Base-by-base conservation (phyloP, 176 grass and related monocot genomes). In the Elaeis guineensis region DNA sequence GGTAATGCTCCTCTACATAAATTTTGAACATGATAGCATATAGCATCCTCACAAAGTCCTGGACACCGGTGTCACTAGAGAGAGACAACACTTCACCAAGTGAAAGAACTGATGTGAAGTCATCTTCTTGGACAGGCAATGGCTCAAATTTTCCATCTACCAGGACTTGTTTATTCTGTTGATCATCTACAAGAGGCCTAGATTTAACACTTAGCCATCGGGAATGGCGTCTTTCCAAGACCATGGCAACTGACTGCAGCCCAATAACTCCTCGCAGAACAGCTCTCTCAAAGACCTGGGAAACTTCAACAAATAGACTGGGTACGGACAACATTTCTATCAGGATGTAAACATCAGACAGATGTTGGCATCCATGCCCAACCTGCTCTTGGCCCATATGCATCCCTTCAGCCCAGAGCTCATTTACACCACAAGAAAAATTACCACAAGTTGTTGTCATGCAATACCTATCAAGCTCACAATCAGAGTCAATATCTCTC, bases 11-110 rank as follows among this genome's bases (percentile, higher is more conserved):
- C 48, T 97, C 87, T 8, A 65, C 48, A 58, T 85, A 97, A 24
- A 97, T 82, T 67, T 85, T 84, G 77, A 97, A 97, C 76, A 97
- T 79, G 52, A 76, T 83, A 59, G 85, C 81, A 73, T 97, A 97
- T 62, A 97, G 87, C 75, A 89, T 89, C 63, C 79, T 67, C 58
- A 97, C 78, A 61, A 97, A 91, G 44, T 91, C 81, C 49, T 85
- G 75, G 49, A 92, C 79, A 75, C 73, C 81, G 2, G 72, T 26
- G 67, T 91, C 79, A 5, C 62, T 80, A 55, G 84, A 89, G 70
- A 91, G 63, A 67, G 84, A 90, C 69, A 97, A 79, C 66, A 81
- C 87, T 71, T 89, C 84, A 59, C 87, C 78, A 63, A 97, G 87
- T 32, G 87, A 78, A 86, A 97, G 81, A 69, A 92, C 73, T 64